Evolutionary conservation across 2,329 filamentous ascomycete genomes (phyloP).

Genomic region (Penicillium sp.): DNA sequence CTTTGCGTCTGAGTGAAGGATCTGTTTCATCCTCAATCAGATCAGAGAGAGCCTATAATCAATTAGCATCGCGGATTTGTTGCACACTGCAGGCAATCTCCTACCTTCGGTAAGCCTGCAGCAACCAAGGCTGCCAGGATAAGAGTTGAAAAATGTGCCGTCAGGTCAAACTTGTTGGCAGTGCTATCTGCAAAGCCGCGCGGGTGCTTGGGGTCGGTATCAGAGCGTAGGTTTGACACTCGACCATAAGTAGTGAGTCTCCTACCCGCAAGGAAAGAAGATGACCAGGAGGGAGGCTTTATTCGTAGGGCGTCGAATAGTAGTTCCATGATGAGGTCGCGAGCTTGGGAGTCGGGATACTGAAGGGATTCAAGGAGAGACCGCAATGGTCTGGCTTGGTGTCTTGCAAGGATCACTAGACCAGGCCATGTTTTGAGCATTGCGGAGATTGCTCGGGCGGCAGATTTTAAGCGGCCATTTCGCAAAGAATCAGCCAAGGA

Average conservation of each 20-base stretch:
- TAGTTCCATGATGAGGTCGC: constrained; percentile 83
- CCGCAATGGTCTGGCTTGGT: constrained; percentile 78
- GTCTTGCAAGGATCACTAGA: constrained; percentile 82
- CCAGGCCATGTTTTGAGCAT: constrained; percentile 94
- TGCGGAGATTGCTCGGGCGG: constrained; percentile 87
- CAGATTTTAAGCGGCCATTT: constrained; percentile 73
- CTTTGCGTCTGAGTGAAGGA: constrained; percentile 72
- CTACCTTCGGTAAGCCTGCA: constrained; percentile 66
- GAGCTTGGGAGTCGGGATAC: constrained; percentile 56
- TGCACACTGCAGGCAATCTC: not conserved
- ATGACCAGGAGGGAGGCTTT: constrained; percentile 92
- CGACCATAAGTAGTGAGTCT: constrained; percentile 95
- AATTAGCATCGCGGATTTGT: constrained; percentile 16
- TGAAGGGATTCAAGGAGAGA: constrained; percentile 72
- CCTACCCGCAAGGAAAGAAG: constrained; percentile 88
- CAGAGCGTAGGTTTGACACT: constrained; percentile 76
- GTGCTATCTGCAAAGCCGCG: constrained; percentile 64
- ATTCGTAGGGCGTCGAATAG: constrained; percentile 83
- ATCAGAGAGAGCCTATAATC: constrained; percentile 45
- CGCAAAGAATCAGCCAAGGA: constrained; percentile 58
- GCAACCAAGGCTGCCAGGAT: constrained; percentile 82
- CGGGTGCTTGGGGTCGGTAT: constrained; percentile 54
- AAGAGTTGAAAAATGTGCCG: constrained; percentile 91
- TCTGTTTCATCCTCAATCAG: constrained; percentile 53
- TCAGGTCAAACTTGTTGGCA: constrained; percentile 67